Percentiles rank a stretch among this genome's conserved stretches.
Conservation (phyloP, 306 rosid genomes). For the Sindora glabra region DNA sequence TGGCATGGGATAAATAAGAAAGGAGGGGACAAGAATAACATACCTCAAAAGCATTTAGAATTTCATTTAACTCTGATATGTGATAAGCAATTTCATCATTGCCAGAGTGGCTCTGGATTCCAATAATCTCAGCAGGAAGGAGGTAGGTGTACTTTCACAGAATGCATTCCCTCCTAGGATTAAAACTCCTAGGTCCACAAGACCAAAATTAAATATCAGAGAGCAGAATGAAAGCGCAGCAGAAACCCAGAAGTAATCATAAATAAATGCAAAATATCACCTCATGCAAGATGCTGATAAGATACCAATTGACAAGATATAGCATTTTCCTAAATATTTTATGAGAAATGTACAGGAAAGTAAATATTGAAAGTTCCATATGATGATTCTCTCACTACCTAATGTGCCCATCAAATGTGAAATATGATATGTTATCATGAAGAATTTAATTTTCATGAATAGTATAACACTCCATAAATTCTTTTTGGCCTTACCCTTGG, state of each 20-base stretch:
- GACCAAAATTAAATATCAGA: constrained; percentile 9
- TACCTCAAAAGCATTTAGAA: constrained; percentile 72
- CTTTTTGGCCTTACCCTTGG: constrained; percentile 48
- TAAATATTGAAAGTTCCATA: no score
- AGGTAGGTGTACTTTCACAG: constrained; percentile 74
- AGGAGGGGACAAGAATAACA: neutral
- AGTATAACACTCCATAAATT: neutral
- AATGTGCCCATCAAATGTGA: no score
- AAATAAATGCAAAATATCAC: neutral
- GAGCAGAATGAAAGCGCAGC: neutral
- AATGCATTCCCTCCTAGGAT: constrained; percentile 79
- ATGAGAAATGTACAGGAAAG: neutral
- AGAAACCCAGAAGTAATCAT: neutral
- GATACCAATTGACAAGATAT: neutral
- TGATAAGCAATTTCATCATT: constrained; percentile 54
- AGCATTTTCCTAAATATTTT: neutral
- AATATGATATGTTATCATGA: neutral
- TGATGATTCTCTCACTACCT: neutral
- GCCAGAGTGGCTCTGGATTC: constrained; percentile 49
- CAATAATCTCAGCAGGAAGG: constrained; percentile 77
- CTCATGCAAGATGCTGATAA: neutral
- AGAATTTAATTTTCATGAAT: neutral
- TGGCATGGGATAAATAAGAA: neutral
- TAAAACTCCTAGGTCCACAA: constrained; percentile 57
- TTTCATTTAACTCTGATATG: constrained; percentile 64